phyloP scores from a whole-genome alignment of 2,329 filamentous ascomycete species.

The Aspergillus awamori region DNA sequence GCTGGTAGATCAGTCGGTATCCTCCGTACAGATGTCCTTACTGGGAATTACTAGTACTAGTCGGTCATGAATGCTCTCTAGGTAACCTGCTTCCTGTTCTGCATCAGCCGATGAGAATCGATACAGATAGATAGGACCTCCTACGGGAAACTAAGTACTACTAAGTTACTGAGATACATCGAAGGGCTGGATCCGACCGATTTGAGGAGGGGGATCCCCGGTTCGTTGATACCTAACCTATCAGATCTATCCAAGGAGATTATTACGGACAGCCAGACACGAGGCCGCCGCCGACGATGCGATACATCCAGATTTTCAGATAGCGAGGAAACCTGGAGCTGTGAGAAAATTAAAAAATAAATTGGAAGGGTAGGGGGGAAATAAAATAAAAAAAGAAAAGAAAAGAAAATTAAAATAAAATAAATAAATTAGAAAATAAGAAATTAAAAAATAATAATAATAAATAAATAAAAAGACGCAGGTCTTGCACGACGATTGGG shows the following conservation, averaged over 20 bases:
- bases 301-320: constrained; percentile 3
- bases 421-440: background rate
- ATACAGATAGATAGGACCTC: background rate
- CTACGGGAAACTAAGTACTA: no score
- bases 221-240: background rate
- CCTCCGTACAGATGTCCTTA: no score
- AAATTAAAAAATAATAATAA: background rate
- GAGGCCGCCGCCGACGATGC: constrained; percentile 2
- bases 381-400: no score
- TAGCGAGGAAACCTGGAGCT: background rate
- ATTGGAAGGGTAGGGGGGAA: no score
- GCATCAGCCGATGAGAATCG: background rate
- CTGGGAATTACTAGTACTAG: no score
- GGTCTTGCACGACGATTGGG: constrained; percentile 24
- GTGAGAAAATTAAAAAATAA: background rate
- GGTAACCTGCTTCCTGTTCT: background rate
- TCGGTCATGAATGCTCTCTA: no score
- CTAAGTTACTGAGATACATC: background rate
- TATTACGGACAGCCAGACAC: constrained; percentile 10
- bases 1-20: no score
- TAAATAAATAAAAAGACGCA: constrained; percentile 14
- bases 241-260: background rate
- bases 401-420: no score
- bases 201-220: background rate
- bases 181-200: constrained; percentile 15